Percentiles rank a stretch among this genome's conserved stretches.
phyloP scores from a whole-genome alignment of 495 filamentous ascomycete genomes.

The Talaromyces proteolyticus region DNA sequence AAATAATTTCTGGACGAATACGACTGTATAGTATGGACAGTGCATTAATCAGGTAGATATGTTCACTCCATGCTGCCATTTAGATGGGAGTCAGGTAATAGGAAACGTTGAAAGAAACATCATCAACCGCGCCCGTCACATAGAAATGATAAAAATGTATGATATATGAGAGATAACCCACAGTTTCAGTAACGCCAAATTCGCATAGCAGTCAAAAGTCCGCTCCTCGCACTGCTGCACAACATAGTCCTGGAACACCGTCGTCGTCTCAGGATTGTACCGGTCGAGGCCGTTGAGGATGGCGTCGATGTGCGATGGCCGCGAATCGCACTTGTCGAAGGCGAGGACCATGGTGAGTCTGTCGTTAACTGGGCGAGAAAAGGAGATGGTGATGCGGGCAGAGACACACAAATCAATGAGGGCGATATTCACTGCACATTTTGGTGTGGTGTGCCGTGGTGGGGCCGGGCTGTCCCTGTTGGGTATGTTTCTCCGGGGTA shows the following conservation, averaged over 20 bases:
- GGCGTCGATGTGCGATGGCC: slow-evolving; percentile 82
- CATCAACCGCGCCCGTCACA: slow-evolving; percentile 26
- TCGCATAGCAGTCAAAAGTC: slow-evolving; percentile 93
- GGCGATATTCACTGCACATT: not conserved
- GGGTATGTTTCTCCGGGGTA: slow-evolving; percentile 5
- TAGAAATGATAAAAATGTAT: slow-evolving; percentile 6
- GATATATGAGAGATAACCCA: slow-evolving; percentile 50
- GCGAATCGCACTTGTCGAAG: slow-evolving; percentile 52
- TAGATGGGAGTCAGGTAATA: slow-evolving; percentile 76
- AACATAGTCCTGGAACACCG: slow-evolving; percentile 92
- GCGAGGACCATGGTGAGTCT: slow-evolving; percentile 34
- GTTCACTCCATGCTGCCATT: slow-evolving; percentile 12
- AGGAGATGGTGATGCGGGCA: not conserved
- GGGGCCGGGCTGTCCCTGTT: not conserved
- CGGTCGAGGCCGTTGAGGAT: slow-evolving; percentile 93
- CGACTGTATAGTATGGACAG: too few relatives aligned
- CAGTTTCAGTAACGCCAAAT: slow-evolving; percentile 95
- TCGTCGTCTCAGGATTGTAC: slow-evolving; percentile 97
- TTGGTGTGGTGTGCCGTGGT: not conserved
- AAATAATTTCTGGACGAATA: too few relatives aligned
- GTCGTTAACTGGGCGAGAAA: not conserved
- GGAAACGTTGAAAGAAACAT: slow-evolving; percentile 90
- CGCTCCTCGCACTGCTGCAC: slow-evolving; percentile 89
- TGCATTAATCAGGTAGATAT: slow-evolving; percentile 75
- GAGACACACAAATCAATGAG: not conserved